Percentiles rank a stretch among this genome's conserved stretches.
These are phyloP conservation scores for Ganoderma lingzhi DNA, from an alignment of 1,284 basidiomycete species.

Conservation along the genomic window DNA sequence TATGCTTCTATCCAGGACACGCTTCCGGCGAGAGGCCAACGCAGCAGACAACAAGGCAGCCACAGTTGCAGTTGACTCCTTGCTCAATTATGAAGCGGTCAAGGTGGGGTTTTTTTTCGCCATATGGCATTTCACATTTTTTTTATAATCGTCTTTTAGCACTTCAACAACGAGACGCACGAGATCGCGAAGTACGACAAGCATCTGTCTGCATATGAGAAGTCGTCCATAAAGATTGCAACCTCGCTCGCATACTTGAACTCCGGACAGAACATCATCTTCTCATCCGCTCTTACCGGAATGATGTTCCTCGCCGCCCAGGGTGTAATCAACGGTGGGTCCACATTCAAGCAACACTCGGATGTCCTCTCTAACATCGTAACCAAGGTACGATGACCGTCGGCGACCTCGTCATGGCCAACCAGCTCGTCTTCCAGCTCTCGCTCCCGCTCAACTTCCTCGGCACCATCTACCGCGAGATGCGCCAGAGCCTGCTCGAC, in stretches of 20 bases:
- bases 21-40: conserved; percentile 95
- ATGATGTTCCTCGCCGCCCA: conserved; percentile 98
- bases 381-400: conserved; percentile 92
- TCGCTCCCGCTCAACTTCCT: conserved; percentile 97
- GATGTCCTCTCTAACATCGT: neutral
- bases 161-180: conserved; percentile 97
- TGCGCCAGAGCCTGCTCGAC: conserved; percentile 94
- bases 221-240: conserved; percentile 93
- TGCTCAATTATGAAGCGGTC: conserved; percentile 99
- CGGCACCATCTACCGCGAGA: conserved; percentile 96
- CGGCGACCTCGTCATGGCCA: conserved; percentile 98
- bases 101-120: conserved; percentile 64
- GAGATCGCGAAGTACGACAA: conserved; percentile 94
- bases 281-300: conserved; percentile 89
- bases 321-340: conserved; percentile 86
- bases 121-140: no score
- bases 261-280: conserved; percentile 97
- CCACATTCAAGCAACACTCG: no score
- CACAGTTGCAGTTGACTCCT: conserved; percentile 91
- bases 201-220: conserved; percentile 89
- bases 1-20: conserved; percentile 65
- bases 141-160: conserved; percentile 51
- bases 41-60: conserved; percentile 97
- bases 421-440: conserved; percentile 98
- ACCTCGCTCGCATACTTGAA: conserved; percentile 95